Evolutionary conservation across 2,329 filamentous ascomycete genomes (phyloP).

Genomic region (Annulohypoxylon truncatum): DNA sequence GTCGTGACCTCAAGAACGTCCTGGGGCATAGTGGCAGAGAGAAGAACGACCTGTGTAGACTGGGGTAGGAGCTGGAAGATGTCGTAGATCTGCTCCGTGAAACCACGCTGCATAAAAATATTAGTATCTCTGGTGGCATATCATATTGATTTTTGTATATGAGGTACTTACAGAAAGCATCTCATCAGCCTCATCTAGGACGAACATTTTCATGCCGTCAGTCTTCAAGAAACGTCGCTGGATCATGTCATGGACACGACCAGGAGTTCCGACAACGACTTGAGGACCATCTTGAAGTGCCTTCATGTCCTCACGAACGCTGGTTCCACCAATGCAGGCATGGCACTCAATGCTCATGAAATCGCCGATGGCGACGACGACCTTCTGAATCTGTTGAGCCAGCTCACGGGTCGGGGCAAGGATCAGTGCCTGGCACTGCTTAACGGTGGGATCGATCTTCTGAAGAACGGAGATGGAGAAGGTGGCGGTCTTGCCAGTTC

Average conservation of each 20-base stretch:
- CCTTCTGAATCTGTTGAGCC: conserved; percentile 99
- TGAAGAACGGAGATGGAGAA: conserved; percentile 99
- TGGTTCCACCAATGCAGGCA: conserved; percentile 98
- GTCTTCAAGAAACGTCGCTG: conserved; percentile 97
- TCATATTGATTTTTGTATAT: conserved; percentile 13
- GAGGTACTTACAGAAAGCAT: conserved; percentile 83
- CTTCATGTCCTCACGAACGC: conserved; percentile 98
- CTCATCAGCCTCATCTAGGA: conserved; percentile 99
- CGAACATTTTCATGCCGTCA: conserved; percentile 99
- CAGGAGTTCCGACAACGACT: conserved; percentile 96
- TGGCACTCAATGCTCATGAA: conserved; percentile 99
- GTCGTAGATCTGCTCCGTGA: conserved; percentile 99
- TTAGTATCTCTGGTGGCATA: conserved; percentile 48
- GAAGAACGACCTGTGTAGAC: conserved; percentile 96
- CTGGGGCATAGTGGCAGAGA: conserved; percentile 98
- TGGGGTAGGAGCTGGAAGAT: conserved; percentile 99
- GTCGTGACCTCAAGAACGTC: conserved; percentile 99
- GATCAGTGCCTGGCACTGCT: conserved; percentile 98
- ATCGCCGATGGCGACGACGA: conserved; percentile 97
- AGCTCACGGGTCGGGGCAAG: conserved; percentile 98
- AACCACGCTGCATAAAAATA: conserved; percentile 76
- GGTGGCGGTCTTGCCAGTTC: conserved; percentile 99
- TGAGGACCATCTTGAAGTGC: conserved; percentile 95
- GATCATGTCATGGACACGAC: conserved; percentile 99
- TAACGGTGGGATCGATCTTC: conserved; percentile 95